These are phyloP conservation scores for Oleoguttula mirabilis DNA, from an alignment of 495 filamentous ascomycete species.

Conservation along the genomic window DNA sequence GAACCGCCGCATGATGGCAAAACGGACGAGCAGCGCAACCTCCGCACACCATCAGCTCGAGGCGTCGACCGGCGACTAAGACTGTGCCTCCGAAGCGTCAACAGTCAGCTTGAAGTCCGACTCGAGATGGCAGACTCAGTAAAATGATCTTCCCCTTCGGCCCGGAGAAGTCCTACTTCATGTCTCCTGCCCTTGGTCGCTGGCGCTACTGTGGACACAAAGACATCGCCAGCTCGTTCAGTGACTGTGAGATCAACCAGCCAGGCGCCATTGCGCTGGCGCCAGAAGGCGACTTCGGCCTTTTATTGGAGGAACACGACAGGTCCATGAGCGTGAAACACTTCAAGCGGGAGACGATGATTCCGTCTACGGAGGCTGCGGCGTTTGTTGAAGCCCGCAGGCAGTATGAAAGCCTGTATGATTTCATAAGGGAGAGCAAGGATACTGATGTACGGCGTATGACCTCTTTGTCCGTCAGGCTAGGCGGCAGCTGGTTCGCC, in stretches of 20 bases:
- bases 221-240: neutral
- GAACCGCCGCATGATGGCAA: neutral
- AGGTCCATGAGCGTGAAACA: neutral
- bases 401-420: neutral
- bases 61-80: no score
- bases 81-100: neutral
- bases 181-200: neutral
- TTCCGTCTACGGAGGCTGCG: neutral
- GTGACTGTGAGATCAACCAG: neutral
- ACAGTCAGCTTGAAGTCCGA: neutral
- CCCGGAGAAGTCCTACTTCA: neutral
- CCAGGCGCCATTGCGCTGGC: neutral
- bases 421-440: neutral
- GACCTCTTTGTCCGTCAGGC: neutral
- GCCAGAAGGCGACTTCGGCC: neutral
- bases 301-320: neutral
- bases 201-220: neutral
- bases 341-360: neutral
- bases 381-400: neutral
- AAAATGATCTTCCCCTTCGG: constrained; percentile 6
- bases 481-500: constrained; percentile 2
- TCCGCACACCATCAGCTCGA: no score
- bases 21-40: neutral
- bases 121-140: neutral
- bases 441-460: neutral